phyloP scores from a whole-genome alignment of 1,284 basidiomycete species.

The Cryptococcus sp. region DNA sequence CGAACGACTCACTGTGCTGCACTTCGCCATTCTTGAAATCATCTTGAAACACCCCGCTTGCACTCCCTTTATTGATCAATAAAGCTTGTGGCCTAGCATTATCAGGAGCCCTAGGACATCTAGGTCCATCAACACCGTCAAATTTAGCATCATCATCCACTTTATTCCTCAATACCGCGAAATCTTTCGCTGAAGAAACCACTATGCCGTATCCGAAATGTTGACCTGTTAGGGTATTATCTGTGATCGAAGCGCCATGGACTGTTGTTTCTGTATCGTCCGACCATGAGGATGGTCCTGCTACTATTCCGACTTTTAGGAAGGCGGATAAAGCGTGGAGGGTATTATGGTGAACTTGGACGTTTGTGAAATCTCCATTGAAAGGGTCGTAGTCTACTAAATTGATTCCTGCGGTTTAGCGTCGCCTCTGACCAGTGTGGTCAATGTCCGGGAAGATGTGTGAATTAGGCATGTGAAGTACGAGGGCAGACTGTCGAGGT shows the following conservation, averaged over 20 bases:
- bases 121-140: constrained; percentile 34
- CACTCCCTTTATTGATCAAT: constrained; percentile 44
- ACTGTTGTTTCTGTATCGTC: constrained; percentile 47
- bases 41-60: constrained; percentile 41
- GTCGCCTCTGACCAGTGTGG: background rate
- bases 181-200: constrained; percentile 42
- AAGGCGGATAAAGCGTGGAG: constrained; percentile 43
- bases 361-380: constrained; percentile 45
- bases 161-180: constrained; percentile 41
- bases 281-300: constrained; percentile 47
- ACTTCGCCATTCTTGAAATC: constrained; percentile 50
- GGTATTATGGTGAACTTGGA: constrained; percentile 43
- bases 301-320: constrained; percentile 47
- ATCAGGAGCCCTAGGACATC: constrained; percentile 45
- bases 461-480: no score
- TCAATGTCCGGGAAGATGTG: no score
- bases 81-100: constrained; percentile 45
- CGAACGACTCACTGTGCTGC: constrained; percentile 44
- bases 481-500: background rate
- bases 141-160: constrained; percentile 32
- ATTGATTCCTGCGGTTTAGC: constrained; percentile 39
- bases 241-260: constrained; percentile 39
- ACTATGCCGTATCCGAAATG: constrained; percentile 48
- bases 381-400: constrained; percentile 49
- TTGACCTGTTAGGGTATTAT: constrained; percentile 41